Evolutionary conservation across 345 rosid genomes (phyloP).

Genomic region (Sonneratia caseolaris): DNA sequence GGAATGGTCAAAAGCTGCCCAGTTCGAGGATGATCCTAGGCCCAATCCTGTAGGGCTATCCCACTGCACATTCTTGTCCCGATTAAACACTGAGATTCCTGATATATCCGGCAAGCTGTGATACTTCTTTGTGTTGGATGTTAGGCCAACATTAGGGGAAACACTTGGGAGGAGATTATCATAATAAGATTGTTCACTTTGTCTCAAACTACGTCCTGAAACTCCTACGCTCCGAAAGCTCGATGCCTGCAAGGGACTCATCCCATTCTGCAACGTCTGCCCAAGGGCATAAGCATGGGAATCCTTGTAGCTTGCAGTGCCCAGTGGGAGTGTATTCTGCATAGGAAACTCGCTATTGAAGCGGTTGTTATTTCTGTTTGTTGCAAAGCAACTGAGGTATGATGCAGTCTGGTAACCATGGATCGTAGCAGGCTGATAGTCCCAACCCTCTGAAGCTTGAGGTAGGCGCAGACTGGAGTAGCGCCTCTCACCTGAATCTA

Average conservation of each 20-base stretch:
- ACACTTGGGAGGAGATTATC: slow-evolving; percentile 35
- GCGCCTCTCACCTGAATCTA: slow-evolving; percentile 55
- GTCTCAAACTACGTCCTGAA: slow-evolving; percentile 47
- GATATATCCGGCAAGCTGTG: slow-evolving; percentile 91
- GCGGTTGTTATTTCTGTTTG: slow-evolving; percentile 37
- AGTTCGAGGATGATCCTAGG: slow-evolving; percentile 36
- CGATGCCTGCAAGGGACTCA: slow-evolving; percentile 44
- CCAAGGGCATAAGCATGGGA: slow-evolving; percentile 43
- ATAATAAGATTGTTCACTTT: slow-evolving; percentile 42
- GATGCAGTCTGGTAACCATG: slow-evolving; percentile 73
- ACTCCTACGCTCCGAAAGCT: slow-evolving; percentile 45
- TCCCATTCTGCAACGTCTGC: slow-evolving; percentile 57
- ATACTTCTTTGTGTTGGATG: slow-evolving; percentile 61
- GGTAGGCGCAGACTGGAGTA: slow-evolving; percentile 64
- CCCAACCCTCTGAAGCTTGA: slow-evolving; percentile 51
- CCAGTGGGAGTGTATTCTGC: slow-evolving; percentile 38
- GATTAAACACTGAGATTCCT: slow-evolving; percentile 48
- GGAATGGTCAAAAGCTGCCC: slow-evolving; percentile 40
- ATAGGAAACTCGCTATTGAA: slow-evolving; percentile 41
- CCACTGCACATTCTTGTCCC: slow-evolving; percentile 49
- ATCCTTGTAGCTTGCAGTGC: slow-evolving; percentile 45
- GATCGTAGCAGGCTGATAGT: slow-evolving; percentile 67
- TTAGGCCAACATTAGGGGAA: slow-evolving; percentile 26
- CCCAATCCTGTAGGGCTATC: slow-evolving; percentile 47
- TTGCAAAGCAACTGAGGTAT: slow-evolving; percentile 36